Evolutionary conservation across 495 filamentous ascomycete genomes (phyloP), one percentile per base, ranked within the genome.

Genomic region (Echria macrotheca): DNA sequence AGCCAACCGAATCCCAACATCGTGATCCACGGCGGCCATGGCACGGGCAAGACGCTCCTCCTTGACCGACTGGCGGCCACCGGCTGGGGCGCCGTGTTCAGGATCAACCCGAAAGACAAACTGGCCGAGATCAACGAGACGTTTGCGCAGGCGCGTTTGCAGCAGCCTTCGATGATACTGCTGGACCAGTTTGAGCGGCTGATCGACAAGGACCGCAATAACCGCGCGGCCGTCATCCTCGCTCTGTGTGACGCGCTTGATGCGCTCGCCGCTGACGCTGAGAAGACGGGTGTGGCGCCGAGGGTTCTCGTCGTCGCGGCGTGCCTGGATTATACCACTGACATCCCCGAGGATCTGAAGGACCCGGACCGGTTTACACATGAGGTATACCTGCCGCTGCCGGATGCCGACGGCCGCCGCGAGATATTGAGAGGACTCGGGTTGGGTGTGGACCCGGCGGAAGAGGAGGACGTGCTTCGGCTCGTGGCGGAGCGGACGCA

Each of bases 131-230:
- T 95, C 25, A 74, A 81, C 40, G 79, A 80, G 44, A 64, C 77
- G 0, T 95, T 98, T 62, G 75, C 80, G 32, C 80, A 85, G 49
- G 91, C 93, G 8, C 68, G 70, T 39, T 73, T 75, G 5, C 73
- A 75, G 50, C 83, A 90, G 61, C 90, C 93, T 1, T 89, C 88
- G 54, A 76, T 93, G 4, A 75, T 98, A 24, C 69, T 95, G 11
- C 84, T 96, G 31, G 90, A 96, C 61, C 75, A 89, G 48, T 66
- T 96, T 23, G 86, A 95, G 42, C 73, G 73, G 44, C 67, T 96
- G 21, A 85, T 87, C 39, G 79, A 80, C 11, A 89, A 84, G 54
- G 78, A 79, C 5, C 69, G 75, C 25, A 64, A 65, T 23, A 70
- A 73, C 45, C 69, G 72, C 15, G 61, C 64, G 8, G 66, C 68